A percentile compares a stretch with the other conserved stretches of the same genome.
These are phyloP conservation scores for Clavaria fumosa DNA, from an alignment of 768 basidiomycete genomes.

Conservation along the genomic window DNA sequence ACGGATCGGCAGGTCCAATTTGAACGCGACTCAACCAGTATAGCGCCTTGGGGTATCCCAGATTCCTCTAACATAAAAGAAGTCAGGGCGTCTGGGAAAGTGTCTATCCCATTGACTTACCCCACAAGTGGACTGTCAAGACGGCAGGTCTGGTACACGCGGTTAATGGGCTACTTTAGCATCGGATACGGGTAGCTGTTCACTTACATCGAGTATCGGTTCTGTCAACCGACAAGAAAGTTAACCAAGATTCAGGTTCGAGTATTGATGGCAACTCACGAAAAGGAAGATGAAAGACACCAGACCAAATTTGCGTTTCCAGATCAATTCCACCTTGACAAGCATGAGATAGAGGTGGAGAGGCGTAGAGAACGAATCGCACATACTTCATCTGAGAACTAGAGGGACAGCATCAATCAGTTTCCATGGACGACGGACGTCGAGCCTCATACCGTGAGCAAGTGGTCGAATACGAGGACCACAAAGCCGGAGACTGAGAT, in stretches of 20 bases:
- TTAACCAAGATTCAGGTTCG: background rate
- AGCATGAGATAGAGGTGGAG: background rate
- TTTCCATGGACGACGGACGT: background rate
- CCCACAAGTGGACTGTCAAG: background rate
- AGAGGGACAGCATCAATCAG: background rate
- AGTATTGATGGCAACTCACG: background rate
- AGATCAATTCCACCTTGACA: background rate
- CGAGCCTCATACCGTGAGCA: background rate
- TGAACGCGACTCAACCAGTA: background rate
- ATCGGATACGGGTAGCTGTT: background rate
- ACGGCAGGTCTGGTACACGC: background rate
- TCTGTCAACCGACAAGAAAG: background rate
- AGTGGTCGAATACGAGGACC: background rate
- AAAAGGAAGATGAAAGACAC: background rate
- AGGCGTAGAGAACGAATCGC: background rate
- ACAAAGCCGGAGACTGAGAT: background rate
- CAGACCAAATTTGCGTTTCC: background rate
- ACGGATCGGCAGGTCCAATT: background rate
- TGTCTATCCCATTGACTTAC: background rate
- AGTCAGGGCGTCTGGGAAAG: background rate
- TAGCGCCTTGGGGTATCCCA: background rate
- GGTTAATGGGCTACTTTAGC: background rate
- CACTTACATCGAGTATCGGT: background rate
- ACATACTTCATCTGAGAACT: background rate
- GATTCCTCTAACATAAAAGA: background rate